Base-by-base conservation (phyloP, 208 protist genomes). In the Acanthamoeba lenticulata region DNA sequence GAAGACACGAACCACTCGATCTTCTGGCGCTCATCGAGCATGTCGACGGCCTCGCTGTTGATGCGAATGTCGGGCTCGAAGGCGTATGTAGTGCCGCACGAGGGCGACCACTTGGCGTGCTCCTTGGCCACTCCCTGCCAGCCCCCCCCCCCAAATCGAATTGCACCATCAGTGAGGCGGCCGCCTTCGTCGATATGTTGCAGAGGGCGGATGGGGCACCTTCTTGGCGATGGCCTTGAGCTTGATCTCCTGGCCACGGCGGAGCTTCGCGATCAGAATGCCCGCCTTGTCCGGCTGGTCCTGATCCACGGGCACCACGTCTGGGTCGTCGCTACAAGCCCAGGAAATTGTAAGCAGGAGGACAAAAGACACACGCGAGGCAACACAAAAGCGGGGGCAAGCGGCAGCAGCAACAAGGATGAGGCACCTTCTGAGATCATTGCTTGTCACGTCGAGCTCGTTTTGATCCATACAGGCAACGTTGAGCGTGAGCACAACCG, bases 91-190 rank as follows among this genome's bases (percentile, higher is more conserved):
- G 91, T 77, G 9, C 88, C 62, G 44, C 94, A 95, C 1, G 92
- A 45, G 1, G 97, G 97, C 27, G 91, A 96, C 97, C 99, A 99
- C 97, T 99, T 99, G 11, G 99, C 98, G 93, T 99, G 99, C 60
- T 99, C 98, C 96, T 99, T 99, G 47, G 98, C 99, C 55, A 99
- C 94, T 67, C 95, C 94, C 60, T 69, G 36, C n/a, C 24, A n/a
- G 24, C 38, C 29, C n/a, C 86, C 40, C 45, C 21, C 42, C 17
- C 38, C 19, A 60, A 21, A 11, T 29, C 0, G 27, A 27, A 36
- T 29, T 91, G 57, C 62, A 79, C 85, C 29, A 29, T 1, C 62
- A 91, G 45, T 0, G 27, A 45, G 27, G n/a, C n/a, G 21, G 60
- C 21, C 0, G 81, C 72, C 32, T 91, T 91, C n/a, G 24, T 44